A percentile compares a stretch with the other conserved stretches of the same genome.
Conservation (phyloP, 257 asterid species). For the Perilla frutescens region DNA sequence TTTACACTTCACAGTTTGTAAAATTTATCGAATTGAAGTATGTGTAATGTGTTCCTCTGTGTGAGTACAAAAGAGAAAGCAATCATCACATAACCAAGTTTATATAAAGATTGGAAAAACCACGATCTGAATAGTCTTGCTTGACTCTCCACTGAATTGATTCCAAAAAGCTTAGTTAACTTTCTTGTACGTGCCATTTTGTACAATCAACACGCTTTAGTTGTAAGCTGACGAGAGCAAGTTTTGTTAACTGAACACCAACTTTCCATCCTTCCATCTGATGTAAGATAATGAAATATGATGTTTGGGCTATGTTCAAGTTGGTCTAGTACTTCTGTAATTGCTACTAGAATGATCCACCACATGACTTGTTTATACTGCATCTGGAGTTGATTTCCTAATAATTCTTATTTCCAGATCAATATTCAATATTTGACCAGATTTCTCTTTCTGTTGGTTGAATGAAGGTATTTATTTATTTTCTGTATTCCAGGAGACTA, state of each 20-base stretch:
- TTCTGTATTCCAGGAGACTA: slow-evolving; percentile 61
- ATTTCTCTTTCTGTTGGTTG: slow-evolving; percentile 19
- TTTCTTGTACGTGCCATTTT: neutral
- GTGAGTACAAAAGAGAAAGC: neutral
- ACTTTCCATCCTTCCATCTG: slow-evolving; percentile 1
- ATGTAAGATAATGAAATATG: neutral
- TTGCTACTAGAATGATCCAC: neutral
- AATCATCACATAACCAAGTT: neutral
- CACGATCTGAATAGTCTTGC: neutral
- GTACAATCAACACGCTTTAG: too few relatives aligned
- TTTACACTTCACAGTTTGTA: neutral
- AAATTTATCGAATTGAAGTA: neutral
- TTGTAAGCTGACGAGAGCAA: too few relatives aligned
- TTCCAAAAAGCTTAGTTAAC: neutral
- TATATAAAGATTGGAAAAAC: neutral
- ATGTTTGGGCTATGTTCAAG: neutral
- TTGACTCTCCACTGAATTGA: neutral
- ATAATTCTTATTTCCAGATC: neutral
- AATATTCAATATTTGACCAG: neutral
- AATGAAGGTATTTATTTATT: slow-evolving; percentile 6
- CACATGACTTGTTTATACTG: neutral
- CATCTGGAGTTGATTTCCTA: neutral
- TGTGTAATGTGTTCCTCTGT: neutral
- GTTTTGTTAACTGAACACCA: neutral
- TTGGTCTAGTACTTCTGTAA: neutral